These are phyloP conservation scores for Uronychia binucleata DNA, from an alignment of 73 alveolate genomes.

Conservation along the genomic window DNA sequence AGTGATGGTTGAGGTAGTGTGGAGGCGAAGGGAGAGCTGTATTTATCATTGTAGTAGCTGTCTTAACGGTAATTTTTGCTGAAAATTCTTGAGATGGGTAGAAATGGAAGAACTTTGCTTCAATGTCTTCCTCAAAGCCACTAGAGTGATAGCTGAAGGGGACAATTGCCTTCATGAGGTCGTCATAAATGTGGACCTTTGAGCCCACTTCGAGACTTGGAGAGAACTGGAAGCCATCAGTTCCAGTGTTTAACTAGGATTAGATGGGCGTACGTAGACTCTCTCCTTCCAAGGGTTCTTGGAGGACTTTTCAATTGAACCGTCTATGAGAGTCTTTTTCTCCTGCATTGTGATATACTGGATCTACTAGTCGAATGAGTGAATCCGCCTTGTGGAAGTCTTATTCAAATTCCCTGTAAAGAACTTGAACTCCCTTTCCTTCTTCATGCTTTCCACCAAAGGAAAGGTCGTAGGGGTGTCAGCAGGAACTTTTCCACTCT, in stretches of 20 bases:
- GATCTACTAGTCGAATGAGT: no score
- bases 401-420: background rate
- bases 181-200: background rate
- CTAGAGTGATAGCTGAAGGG: background rate
- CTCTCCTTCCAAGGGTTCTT: background rate
- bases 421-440: background rate
- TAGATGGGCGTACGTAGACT: no score
- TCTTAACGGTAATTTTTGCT: no score
- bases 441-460: background rate
- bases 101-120: background rate
- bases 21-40: no score
- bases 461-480: background rate
- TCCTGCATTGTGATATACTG: no score
- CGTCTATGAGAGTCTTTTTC: no score
- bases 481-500: background rate
- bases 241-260: background rate
- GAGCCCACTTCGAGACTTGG: background rate
- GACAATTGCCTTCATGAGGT: background rate
- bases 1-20: no score
- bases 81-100: no score
- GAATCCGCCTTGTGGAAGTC: background rate
- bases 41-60: no score
- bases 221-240: background rate
- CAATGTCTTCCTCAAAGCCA: background rate
- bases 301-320: no score